Evolutionary conservation across 2,329 filamentous ascomycete genomes (phyloP), one percentile per base, ranked within the genome.

Genomic region (Colletotrichum tanaceti): DNA sequence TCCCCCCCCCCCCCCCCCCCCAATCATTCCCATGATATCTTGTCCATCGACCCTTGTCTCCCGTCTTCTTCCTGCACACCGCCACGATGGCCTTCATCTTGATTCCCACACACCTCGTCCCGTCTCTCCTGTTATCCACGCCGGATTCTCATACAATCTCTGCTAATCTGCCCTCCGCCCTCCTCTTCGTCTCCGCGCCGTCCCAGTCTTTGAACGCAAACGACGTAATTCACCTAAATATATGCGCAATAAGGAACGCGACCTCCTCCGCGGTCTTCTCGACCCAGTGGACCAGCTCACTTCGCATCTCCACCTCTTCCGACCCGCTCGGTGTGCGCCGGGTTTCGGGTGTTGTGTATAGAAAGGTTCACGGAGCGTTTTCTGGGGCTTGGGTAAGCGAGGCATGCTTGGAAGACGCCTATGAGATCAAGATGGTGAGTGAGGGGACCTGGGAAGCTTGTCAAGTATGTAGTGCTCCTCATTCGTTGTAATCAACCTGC

Each of bases 51-150:
- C n/a, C n/a, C n/a, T n/a, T n/a, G 3, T 14, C 9, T 22, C n/a
- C 20, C 24, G 13, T 11, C n/a, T 44, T 47, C 9, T 67, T 70
- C 22, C 55, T 44, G 22, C 70, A 71, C 16, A 71, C 46, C 1
- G 55, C 63, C 0, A 71, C 67, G 20, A 70, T 70, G 0, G 70
- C 66, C 43, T 54, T 59, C 70, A 71, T 71, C 0, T 11, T 54
- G 5, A 60, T 39, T 0, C 63, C 63, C 11, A 65, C 38, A 9
- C 63, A 58, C 0, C 0, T 4, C 2, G 16, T 14, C 0, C 39
- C 54, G 14, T 28, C 35, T 28, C 63, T 65, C 10, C 14, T 22
- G 1, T 60, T 57, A 0, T 50, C 13, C 2, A 58, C 54, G 13
- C 1, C 46, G 0, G 5, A 32, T 0, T 61, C 38, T 10, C 7